phyloP scores from a whole-genome alignment of 2,329 filamentous ascomycete species.

The Colletotrichum truncatum region DNA sequence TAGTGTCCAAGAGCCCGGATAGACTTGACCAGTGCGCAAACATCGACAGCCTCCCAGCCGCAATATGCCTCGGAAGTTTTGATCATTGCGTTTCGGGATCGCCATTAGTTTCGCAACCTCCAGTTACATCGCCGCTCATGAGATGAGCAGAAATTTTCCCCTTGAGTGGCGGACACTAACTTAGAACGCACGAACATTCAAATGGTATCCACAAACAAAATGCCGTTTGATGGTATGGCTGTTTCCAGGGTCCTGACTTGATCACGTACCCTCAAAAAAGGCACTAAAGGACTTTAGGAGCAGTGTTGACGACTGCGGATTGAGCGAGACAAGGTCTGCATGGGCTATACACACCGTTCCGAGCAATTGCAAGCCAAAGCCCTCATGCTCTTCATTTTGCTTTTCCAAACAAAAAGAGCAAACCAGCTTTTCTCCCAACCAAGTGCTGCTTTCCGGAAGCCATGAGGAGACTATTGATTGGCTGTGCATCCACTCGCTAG shows the following conservation, averaged over 20 bases:
- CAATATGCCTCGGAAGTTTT: neutral
- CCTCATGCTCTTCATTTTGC: too few relatives aligned
- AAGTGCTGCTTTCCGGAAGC: too few relatives aligned
- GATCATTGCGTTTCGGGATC: neutral
- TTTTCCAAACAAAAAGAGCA: too few relatives aligned
- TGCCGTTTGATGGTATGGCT: neutral
- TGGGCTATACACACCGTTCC: too few relatives aligned
- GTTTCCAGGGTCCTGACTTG: constrained; percentile 16
- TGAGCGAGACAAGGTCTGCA: too few relatives aligned
- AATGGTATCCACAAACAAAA: neutral
- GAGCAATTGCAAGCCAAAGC: too few relatives aligned
- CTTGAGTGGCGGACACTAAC: neutral
- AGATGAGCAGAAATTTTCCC: neutral
- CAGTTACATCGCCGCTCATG: neutral
- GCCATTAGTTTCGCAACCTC: neutral
- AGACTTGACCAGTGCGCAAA: neutral
- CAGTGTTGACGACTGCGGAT: constrained; percentile 12
- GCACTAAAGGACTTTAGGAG: constrained; percentile 2
- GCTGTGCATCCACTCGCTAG: too few relatives aligned
- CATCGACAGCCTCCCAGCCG: neutral
- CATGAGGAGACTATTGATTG: too few relatives aligned
- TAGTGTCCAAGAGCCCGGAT: neutral
- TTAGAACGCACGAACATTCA: neutral
- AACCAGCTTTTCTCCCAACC: too few relatives aligned
- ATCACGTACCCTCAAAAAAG: neutral